phyloP scores from a whole-genome alignment of 768 basidiomycete genomes.

The Naganishia vaughanmartiniae region DNA sequence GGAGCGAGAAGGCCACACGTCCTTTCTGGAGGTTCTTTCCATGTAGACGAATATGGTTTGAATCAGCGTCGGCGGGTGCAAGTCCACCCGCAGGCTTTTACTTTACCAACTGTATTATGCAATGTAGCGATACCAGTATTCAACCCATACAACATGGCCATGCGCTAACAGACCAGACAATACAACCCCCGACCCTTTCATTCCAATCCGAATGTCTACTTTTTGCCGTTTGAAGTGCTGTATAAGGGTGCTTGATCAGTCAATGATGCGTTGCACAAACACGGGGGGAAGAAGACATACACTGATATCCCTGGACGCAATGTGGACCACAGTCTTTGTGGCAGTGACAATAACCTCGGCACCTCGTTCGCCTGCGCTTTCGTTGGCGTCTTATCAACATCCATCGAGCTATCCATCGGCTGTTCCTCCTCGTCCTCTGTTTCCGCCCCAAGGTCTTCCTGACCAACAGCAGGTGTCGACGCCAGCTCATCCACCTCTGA shows the following conservation, averaged over 20 bases:
- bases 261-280: neutral
- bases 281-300: neutral
- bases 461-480: neutral
- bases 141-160: neutral
- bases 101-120: neutral
- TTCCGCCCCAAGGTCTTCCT: neutral
- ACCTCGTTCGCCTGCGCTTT: neutral
- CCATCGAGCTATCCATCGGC: neutral
- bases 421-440: neutral
- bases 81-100: no score
- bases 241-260: neutral
- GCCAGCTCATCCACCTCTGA: conserved; percentile 19
- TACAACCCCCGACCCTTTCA: neutral
- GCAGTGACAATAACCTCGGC: neutral
- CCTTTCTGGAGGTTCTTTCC: conserved; percentile 9
- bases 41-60: neutral
- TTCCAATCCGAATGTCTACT: no score
- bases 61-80: no score
- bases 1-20: conserved; percentile 17
- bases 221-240: neutral
- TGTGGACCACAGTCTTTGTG: conserved; percentile 8
- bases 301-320: conserved; percentile 9
- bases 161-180: neutral
- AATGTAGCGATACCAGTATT: neutral
- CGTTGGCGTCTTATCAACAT: neutral